Percentiles rank a stretch among this genome's conserved stretches.
Evolutionary conservation across 192 early-diverging fungal species (phyloP).

Genomic region (Coemansia sp.): DNA sequence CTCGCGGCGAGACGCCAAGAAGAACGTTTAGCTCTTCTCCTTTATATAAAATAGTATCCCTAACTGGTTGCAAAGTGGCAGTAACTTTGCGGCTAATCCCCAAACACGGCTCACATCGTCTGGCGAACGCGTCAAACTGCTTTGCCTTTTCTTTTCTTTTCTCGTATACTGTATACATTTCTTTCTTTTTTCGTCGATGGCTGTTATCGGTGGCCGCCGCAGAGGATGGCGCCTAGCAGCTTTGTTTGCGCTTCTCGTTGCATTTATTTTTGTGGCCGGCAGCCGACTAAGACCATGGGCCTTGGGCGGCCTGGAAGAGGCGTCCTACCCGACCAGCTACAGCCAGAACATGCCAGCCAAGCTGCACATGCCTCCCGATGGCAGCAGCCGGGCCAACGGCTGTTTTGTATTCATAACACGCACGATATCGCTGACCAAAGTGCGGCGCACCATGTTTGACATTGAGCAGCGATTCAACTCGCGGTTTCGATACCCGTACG

Average conservation of each 20-base stretch:
- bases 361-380: background rate
- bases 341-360: slow-evolving; percentile 12
- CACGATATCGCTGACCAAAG: slow-evolving; percentile 55
- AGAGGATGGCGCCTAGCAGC: background rate
- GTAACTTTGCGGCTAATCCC: background rate
- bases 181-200: background rate
- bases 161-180: background rate
- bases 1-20: slow-evolving; percentile 29
- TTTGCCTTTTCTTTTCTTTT: too few species aligned
- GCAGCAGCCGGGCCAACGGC: background rate
- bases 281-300: background rate
- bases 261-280: background rate
- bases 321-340: background rate
- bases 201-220: background rate
- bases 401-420: slow-evolving; percentile 54
- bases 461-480: slow-evolving; percentile 69
- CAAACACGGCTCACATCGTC: too few species aligned
- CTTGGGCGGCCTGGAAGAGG: background rate
- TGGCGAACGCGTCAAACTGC: too few species aligned
- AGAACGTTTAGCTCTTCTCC: background rate
- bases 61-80: too few species aligned
- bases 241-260: background rate
- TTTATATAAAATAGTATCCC: background rate
- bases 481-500: slow-evolving; percentile 72
- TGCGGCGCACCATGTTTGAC: slow-evolving; percentile 56